Evolutionary conservation across 352 stramenopile genomes (phyloP).

Genomic region (Peronosclerospora sorghi): DNA sequence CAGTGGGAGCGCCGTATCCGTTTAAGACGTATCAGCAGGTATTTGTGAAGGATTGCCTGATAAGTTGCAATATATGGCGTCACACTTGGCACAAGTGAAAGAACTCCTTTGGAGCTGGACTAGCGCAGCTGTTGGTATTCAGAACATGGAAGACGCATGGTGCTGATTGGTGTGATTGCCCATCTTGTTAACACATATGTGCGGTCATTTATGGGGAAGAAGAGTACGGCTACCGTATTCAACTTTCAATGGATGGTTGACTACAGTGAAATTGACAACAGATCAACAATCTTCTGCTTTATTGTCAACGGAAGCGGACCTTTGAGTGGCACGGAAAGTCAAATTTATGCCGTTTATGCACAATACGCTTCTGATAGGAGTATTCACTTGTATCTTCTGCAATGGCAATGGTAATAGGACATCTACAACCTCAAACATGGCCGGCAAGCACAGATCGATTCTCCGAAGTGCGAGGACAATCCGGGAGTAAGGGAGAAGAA

Average conservation of each 20-base stretch:
- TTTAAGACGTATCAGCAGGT: too few species aligned
- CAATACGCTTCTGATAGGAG: constrained; percentile 70
- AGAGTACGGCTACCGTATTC: constrained; percentile 79
- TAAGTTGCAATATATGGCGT: constrained; percentile 8
- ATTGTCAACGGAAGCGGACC: constrained; percentile 66
- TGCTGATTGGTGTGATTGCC: constrained; percentile 68
- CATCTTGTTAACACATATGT: constrained; percentile 80
- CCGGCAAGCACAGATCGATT: too few species aligned
- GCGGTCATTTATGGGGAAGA: constrained; percentile 71
- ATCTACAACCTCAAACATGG: too few species aligned
- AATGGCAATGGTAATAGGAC: constrained; percentile 74
- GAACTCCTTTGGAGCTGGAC: constrained; percentile 71
- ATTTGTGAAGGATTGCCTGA: too few species aligned
- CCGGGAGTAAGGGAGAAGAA: too few species aligned
- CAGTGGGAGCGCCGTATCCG: too few species aligned
- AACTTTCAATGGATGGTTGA: constrained; percentile 75
- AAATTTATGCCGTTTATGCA: constrained; percentile 79
- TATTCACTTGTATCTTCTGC: constrained; percentile 81
- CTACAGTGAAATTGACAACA: constrained; percentile 68
- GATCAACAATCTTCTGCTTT: constrained; percentile 53
- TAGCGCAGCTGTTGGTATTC: constrained; percentile 59
- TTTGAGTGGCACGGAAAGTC: constrained; percentile 81
- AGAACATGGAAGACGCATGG: constrained; percentile 82
- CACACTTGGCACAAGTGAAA: constrained; percentile 74
- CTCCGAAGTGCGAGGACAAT: too few species aligned